phyloP scores from a whole-genome alignment of 768 basidiomycete genomes.

The Lactarius sp. region DNA sequence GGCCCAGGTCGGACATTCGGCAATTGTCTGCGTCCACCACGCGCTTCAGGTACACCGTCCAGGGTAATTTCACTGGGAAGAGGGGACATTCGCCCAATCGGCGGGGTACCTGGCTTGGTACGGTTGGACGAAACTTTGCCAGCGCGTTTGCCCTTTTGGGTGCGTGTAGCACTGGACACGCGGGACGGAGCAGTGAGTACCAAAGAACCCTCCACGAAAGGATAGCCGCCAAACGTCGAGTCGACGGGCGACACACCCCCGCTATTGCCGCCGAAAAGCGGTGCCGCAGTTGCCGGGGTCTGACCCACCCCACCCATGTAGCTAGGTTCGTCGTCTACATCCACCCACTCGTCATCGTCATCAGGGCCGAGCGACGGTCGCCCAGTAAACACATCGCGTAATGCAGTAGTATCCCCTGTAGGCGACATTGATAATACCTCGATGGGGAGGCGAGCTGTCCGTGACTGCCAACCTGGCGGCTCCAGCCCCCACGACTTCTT shows the following conservation, averaged over 20 bases:
- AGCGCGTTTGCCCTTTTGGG: constrained; percentile 16
- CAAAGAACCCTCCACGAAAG: constrained; percentile 11
- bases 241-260: constrained; percentile 17
- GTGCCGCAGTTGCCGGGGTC: constrained; percentile 22
- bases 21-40: constrained; percentile 61
- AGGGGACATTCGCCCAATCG: constrained; percentile 56
- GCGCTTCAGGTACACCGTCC: constrained; percentile 43
- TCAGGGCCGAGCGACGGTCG: constrained; percentile 53
- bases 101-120: constrained; percentile 52
- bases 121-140: constrained; percentile 29
- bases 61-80: constrained; percentile 48
- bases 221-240: constrained; percentile 15
- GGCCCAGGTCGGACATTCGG: constrained; percentile 56
- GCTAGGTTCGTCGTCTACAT: constrained; percentile 74
- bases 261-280: constrained; percentile 12
- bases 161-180: constrained; percentile 17
- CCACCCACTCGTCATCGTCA: constrained; percentile 86
- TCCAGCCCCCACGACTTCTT: constrained; percentile 87
- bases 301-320: constrained; percentile 82
- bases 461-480: constrained; percentile 79
- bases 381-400: constrained; percentile 81
- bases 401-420: constrained; percentile 35
- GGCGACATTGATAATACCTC: constrained; percentile 72
- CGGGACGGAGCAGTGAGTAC: constrained; percentile 33
- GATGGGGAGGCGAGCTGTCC: constrained; percentile 58